phyloP scores from a whole-genome alignment of 495 filamentous ascomycete genomes.

The Aspergillus coremiiformis region DNA sequence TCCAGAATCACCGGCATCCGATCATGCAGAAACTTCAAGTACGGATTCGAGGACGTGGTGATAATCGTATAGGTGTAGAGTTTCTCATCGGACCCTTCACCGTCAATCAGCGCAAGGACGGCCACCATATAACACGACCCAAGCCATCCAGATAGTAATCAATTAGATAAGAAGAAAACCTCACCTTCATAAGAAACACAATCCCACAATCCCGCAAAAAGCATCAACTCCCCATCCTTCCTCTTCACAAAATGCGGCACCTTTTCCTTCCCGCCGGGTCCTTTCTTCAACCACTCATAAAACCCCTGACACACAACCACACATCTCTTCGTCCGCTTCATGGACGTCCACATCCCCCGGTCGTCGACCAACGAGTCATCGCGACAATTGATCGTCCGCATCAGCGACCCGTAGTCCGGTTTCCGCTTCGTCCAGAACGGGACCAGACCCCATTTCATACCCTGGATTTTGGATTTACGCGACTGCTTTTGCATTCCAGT shows the following conservation, averaged over 20 bases:
- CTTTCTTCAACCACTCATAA: constrained; percentile 91
- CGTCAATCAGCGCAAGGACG: neutral
- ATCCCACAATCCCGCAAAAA: constrained; percentile 88
- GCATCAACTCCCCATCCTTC: constrained; percentile 79
- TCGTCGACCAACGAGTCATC: constrained; percentile 75
- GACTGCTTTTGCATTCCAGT: too few relatives aligned
- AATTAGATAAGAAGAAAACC: constrained; percentile 6
- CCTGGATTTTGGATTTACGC: constrained; percentile 71
- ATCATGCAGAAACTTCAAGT: constrained; percentile 79
- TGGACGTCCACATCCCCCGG: constrained; percentile 80
- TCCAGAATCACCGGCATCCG: constrained; percentile 94
- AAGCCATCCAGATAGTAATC: neutral
- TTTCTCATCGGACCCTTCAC: constrained; percentile 49
- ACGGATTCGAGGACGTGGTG: constrained; percentile 74
- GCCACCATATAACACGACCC: neutral
- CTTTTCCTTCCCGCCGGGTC: constrained; percentile 63
- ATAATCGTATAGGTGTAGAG: constrained; percentile 86
- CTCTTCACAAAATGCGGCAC: constrained; percentile 75
- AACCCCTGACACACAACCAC: constrained; percentile 85
- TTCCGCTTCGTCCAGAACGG: constrained; percentile 88
- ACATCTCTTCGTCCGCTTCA: constrained; percentile 85
- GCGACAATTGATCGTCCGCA: constrained; percentile 92
- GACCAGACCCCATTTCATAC: constrained; percentile 89
- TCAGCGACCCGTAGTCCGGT: constrained; percentile 63
- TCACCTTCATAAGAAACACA: constrained; percentile 71